Conservation (phyloP, 2,329 filamentous ascomycete genomes). For the Golovinomyces cichoracearum region DNA sequence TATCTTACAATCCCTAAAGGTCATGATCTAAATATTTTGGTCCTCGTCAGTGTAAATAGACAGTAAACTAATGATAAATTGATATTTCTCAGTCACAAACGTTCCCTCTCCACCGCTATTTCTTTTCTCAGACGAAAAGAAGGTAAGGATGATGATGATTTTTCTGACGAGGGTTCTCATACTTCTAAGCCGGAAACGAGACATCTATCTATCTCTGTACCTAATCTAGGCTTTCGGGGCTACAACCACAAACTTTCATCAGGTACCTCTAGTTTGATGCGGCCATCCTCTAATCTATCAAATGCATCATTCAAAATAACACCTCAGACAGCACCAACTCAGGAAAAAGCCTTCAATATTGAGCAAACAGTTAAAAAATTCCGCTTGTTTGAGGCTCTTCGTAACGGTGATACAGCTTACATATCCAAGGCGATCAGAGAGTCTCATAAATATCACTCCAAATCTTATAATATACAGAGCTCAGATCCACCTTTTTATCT, state of each 20-base stretch:
- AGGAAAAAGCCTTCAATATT: conserved; percentile 26
- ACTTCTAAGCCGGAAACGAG: conserved; percentile 7
- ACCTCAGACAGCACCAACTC: conserved; percentile 4
- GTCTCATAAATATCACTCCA: conserved; percentile 19
- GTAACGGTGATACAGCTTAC: conserved; percentile 68
- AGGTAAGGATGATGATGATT: conserved; percentile 13
- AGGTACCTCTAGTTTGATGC: conserved; percentile 11
- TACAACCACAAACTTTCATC: conserved; percentile 11
- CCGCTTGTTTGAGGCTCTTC: conserved; percentile 71
- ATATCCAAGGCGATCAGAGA: conserved; percentile 70
- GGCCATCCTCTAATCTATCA: conserved; percentile 9
- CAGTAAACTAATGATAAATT: conserved; percentile 5
- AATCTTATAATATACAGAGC: conserved; percentile 13
- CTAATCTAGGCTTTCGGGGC: conserved; percentile 8
- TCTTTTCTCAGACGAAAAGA: conserved; percentile 26
- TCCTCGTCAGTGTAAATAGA: background rate
- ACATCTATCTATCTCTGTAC: conserved; percentile 8
- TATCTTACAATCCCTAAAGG: too few species aligned
- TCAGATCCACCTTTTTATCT: conserved; percentile 18
- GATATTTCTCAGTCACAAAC: conserved; percentile 18
- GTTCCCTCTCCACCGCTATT: conserved; percentile 27
- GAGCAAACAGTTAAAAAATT: conserved; percentile 91
- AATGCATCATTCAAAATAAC: conserved; percentile 4
- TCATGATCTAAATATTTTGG: background rate
- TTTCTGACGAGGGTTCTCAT: conserved; percentile 12